A percentile compares a stretch with the other conserved stretches of the same genome.
These are phyloP conservation scores for Periconia digitata DNA, from an alignment of 2,329 filamentous ascomycete species.

Conservation along the genomic window DNA sequence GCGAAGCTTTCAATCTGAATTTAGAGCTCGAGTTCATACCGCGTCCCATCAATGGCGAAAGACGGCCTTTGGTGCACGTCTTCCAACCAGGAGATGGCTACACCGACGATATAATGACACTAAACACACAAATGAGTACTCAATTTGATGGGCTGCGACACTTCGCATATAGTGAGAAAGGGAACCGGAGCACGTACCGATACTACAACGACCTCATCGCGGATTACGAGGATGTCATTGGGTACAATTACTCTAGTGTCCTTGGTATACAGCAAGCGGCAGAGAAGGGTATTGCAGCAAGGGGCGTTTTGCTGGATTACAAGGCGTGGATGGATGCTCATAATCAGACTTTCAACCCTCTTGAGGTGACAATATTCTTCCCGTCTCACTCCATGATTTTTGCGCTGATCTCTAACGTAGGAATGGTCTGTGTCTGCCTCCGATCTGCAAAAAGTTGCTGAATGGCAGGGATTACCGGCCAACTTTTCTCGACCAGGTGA, in stretches of 20 bases:
- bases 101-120: neutral
- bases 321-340: conserved; percentile 32
- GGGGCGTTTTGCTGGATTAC: conserved; percentile 58
- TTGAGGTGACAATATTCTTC: conserved; percentile 20
- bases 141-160: conserved; percentile 43
- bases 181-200: conserved; percentile 34
- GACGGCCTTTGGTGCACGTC: neutral
- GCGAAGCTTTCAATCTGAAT: conserved; percentile 1
- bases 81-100: conserved; percentile 1
- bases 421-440: conserved; percentile 22
- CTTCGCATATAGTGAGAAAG: conserved; percentile 29
- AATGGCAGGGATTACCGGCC: conserved; percentile 10
- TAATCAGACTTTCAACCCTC: conserved; percentile 22
- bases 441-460: neutral
- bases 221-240: conserved; percentile 16
- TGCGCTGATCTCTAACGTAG: neutral
- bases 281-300: conserved; percentile 58
- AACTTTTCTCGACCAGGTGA: conserved; percentile 28
- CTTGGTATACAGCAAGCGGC: conserved; percentile 47
- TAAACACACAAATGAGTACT: conserved; percentile 38
- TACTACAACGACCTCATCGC: conserved; percentile 24
- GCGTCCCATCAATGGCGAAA: neutral
- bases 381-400: neutral
- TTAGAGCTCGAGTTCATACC: neutral
- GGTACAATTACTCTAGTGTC: conserved; percentile 23